Evolutionary conservation across 1,284 basidiomycete genomes (phyloP), one percentile per base, ranked within the genome.

Genomic region (Microbotryomycetes sp.): DNA sequence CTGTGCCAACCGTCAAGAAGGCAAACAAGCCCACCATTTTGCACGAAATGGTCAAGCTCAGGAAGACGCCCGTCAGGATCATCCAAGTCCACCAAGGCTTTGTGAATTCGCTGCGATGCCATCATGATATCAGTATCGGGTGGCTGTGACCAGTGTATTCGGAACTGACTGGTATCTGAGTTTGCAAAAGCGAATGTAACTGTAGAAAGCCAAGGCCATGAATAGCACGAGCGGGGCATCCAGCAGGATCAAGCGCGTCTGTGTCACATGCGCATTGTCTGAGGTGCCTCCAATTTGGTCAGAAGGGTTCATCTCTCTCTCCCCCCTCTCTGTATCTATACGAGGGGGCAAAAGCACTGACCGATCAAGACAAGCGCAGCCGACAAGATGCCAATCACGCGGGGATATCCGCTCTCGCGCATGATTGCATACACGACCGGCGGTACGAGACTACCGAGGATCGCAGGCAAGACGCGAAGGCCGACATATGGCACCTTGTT

Each of bases 21-120:
- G 91, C 93, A 65, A 99, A 81, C 58, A 98, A 81, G 54, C 96
- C 96, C 70, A 97, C 97, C 79, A 98, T 94, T 78, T 99, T 99
- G 75, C 94, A 96, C 21, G 90, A 91, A 81, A 97, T 89, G 3
- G 93, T 92, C 74, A 91, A 88, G 30, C 92, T 91, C 81, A 99
- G 89, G 74, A 88, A 91, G 52, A 88, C 81, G 35, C 96, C 96
- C 1, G 96, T 97, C 1, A 87, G 81, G 45, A 88, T 75, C 49
- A 98, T 81, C 96, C 96, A 99, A 51, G 82, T 81, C 91, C 93
- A 98, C 96, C 96, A 99, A 65, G 85, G 82, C 0, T 80, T 78
- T 0, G 88, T 81, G 75, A 93, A 97, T 72, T 91, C 88, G 71
- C 90, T 90, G 68, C 2, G 15, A 18, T n/a, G 4, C n/a, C n/a